Evolutionary conservation across 495 filamentous ascomycete species (phyloP), one percentile per base, ranked within the genome.

Genomic region (Lepidopterella palustris): DNA sequence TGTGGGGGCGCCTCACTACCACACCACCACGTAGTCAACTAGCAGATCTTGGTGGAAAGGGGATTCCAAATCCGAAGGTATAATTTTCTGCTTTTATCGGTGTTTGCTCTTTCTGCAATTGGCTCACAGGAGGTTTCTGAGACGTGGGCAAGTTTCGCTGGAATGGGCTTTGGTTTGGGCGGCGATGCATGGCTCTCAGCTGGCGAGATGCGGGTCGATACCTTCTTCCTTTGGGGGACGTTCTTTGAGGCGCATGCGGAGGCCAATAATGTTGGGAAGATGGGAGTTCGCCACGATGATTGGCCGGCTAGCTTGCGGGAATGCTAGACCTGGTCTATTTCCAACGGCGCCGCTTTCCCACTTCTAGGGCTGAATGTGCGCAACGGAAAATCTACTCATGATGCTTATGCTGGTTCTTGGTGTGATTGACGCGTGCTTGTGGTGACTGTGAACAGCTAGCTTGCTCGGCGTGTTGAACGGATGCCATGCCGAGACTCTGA

Each of bases 341-440:
- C 48, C 55, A 58, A 58, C 60, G 60, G 60, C 55, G 60, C 47
- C 27, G 28, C 29, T 45, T 8, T 52, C 28, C 55, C 42, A 39
- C 13, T 48, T 24, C 53, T 25, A 52, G 47, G 53, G 45, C 57
- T 28, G 13, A 29, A 24, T 29, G 27, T 18, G 45, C 58, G 55
- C 5, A 35, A 57, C 15, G 28, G 55, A 9, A 27, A 21, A 24
- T 18, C 40, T 29, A 47, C 25, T 50, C 32, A 32, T 39, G 40
- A 4, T 39, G 24, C 21, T 32, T 31, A 32, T 55, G 47, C 3
- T 58, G 47, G 29, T 9, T 29, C n/a, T 35, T 35, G 25, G 47
- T 49, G 55, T 48, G 45, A 15, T 25, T 56, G 25, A 47, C 50
- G 45, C 40, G 23, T 13, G 53, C 24, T 47, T 35, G 42, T 24